Percentiles rank a stretch among this genome's conserved stretches.
These are phyloP conservation scores for Jaltomata sinuosa DNA, from an alignment of 257 asterid genomes.

Conservation along the genomic window DNA sequence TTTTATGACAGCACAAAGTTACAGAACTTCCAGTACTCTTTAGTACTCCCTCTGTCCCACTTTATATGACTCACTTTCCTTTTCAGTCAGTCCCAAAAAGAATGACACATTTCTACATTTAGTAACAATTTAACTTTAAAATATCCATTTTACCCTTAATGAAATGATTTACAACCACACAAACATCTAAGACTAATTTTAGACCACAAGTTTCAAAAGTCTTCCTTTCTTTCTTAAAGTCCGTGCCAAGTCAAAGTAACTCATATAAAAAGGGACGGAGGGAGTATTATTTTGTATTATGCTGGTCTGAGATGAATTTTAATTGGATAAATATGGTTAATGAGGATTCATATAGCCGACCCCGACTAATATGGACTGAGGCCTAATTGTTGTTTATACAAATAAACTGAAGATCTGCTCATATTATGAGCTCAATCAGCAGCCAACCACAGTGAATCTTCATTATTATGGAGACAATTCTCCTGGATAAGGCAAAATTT, in stretches of 20 bases:
- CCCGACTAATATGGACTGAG: background rate
- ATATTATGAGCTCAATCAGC: background rate
- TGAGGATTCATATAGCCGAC: background rate
- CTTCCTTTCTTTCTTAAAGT: no score
- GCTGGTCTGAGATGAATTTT: background rate
- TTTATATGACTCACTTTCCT: no score
- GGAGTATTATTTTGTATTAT: background rate
- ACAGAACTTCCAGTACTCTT: background rate
- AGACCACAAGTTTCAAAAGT: no score
- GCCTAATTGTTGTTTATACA: background rate
- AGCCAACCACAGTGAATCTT: background rate
- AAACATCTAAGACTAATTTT: no score
- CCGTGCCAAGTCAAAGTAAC: no score
- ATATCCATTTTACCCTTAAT: no score
- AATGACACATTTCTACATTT: no score
- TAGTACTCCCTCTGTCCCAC: no score
- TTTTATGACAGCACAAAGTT: background rate
- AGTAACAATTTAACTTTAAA: no score
- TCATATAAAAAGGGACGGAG: no score
- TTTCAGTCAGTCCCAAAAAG: no score
- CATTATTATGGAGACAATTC: background rate
- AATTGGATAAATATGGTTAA: background rate
- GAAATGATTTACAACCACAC: no score
- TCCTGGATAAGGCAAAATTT: background rate
- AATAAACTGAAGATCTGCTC: background rate